A percentile compares a stretch with the other conserved stretches of the same genome.
phyloP scores from a whole-genome alignment of 305 asterid genomes.

The Fraxinus baroniana region DNA sequence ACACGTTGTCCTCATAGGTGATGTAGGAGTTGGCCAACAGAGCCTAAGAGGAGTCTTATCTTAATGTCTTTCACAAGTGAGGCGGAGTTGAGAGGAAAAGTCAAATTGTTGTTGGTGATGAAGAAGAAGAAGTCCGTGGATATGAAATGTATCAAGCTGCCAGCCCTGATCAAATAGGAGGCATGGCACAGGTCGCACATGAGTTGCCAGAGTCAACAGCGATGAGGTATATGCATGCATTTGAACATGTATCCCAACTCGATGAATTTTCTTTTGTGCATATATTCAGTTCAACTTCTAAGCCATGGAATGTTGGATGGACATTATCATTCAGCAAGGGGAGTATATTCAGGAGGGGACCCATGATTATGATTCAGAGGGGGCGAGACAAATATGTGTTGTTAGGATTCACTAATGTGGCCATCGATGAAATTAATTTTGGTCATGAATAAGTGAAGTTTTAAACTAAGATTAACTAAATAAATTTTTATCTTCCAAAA shows the following conservation, averaged over 20 bases:
- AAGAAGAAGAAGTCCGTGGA: not conserved
- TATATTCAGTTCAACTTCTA: too few species aligned
- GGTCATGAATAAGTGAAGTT: too few species aligned
- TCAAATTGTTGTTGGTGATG: not conserved
- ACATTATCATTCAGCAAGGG: not conserved
- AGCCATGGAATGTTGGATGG: too few species aligned
- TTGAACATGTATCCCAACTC: not conserved
- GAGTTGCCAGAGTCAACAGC: too few species aligned
- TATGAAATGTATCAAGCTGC: not conserved
- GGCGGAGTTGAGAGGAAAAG: not conserved
- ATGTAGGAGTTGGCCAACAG: too few species aligned
- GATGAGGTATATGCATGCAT: not conserved
- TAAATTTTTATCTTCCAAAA: too few species aligned
- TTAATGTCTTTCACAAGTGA: not conserved
- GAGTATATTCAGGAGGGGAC: not conserved
- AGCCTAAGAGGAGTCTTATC: not conserved
- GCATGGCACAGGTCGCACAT: not conserved
- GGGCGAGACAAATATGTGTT: not conserved
- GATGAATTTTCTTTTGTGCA: too few species aligned
- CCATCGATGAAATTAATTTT: too few species aligned
- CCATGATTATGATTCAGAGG: too few species aligned
- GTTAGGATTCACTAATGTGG: not conserved
- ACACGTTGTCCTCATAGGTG: slow-evolving; percentile 6
- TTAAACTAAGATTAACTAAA: too few species aligned
- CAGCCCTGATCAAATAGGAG: not conserved